Base-by-base conservation (phyloP, 2,329 filamentous ascomycete genomes). In the Fusarium sp. region DNA sequence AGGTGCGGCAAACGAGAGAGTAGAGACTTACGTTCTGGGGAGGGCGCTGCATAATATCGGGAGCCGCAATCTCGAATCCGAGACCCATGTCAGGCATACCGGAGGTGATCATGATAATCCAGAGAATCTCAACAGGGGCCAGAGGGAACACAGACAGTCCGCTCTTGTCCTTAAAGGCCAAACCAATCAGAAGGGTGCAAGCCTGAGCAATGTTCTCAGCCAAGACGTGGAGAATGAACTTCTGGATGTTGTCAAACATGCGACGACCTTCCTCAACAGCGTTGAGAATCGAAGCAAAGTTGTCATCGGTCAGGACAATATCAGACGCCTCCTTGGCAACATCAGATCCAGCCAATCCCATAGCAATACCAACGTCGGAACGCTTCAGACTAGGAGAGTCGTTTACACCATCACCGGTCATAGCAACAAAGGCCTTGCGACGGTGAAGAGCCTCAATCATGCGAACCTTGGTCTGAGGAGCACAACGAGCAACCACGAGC, bases 81-180 rank as follows among this genome's bases (percentile, higher is more conserved):
- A 94, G 86, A 69, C 92, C 93, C 91, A 94, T 93, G 71, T 93
- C 93, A 5, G 92, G 92, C 77, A 94, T 87, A 58, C 90, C 90
- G 35, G 91, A 93, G 1, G 93, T 94, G 64, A 94, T 88, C 92
- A 94, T 94, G 77, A 94, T 94, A 70, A 94, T 91, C 92, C 92
- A 94, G 47, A 94, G 85, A 71, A 94, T 93, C 74, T 94, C 89
- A n/a, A 94, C 90, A 0, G 92, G 92, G 0, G 91, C 86, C 16
- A 94, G 86, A 0, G 92, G 92, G 78, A 94, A 94, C 6, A 94
- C 91, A 0, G 92, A 93, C 27, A 93, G 82, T 2, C 87, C 85
- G 16, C 84, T 85, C 5, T 80, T 75, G 71, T 94, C 92, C 82
- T 94, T 93, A 84, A 94, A 93, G 0, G 85, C 89, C 5, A 94